Percentiles rank a stretch among this genome's conserved stretches.
phyloP scores from a whole-genome alignment of 1,284 basidiomycete genomes.

The Trametes pubescens region DNA sequence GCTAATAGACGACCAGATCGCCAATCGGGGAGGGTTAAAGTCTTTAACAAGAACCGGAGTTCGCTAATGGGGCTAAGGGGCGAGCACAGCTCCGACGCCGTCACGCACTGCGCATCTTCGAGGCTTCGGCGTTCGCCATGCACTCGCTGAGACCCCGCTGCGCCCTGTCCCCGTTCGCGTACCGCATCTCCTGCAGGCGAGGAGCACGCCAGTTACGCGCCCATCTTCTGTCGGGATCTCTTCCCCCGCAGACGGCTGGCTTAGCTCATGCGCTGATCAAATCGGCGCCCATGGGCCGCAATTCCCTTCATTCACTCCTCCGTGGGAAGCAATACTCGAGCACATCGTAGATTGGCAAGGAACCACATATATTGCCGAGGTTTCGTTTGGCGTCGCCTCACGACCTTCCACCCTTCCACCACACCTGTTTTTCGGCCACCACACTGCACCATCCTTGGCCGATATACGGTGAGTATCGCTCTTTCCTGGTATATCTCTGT shows the following conservation, averaged over 20 bases:
- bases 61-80: no score
- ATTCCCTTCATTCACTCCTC: neutral
- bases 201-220: no score
- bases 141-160: no score
- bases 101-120: no score
- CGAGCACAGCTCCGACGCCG: no score
- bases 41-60: no score
- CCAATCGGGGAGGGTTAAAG: no score
- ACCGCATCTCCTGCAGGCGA: no score
- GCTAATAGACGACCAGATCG: no score
- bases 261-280: slow-evolving; percentile 10
- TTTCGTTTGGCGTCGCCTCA: neutral
- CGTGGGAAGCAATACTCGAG: neutral
- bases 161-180: no score
- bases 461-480: neutral
- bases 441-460: neutral
- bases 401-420: neutral
- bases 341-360: neutral
- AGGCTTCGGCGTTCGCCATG: no score
- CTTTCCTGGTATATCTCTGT: neutral
- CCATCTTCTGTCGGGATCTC: neutral
- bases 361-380: slow-evolving; percentile 9
- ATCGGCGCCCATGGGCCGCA: slow-evolving; percentile 18
- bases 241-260: neutral
- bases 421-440: neutral